Conservation (phyloP, 2,329 filamentous ascomycete genomes). For the Colletotrichum eremochloae region DNA sequence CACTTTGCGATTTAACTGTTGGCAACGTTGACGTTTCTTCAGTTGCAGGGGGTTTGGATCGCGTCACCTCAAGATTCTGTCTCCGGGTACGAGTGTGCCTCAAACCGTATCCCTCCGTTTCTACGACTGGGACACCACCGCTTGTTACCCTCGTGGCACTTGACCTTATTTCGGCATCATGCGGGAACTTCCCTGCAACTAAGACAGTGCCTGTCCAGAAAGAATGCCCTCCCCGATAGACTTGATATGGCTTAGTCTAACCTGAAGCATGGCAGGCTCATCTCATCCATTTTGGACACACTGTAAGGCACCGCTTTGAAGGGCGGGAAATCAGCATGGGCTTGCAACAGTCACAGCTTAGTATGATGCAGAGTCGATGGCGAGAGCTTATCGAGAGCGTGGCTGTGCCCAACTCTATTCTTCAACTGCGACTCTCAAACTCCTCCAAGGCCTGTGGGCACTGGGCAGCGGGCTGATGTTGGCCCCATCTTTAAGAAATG, state of each 20-base stretch:
- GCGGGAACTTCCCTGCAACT: slow-evolving; percentile 22
- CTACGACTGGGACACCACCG: slow-evolving; percentile 11
- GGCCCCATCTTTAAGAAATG: slow-evolving; percentile 16
- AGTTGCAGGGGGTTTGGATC: background rate
- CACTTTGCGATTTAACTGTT: slow-evolving; percentile 4
- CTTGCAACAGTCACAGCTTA: slow-evolving; percentile 9
- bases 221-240: slow-evolving; percentile 20
- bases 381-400: slow-evolving; percentile 14
- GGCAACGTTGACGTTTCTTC: background rate
- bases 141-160: slow-evolving; percentile 2
- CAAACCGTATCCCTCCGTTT: slow-evolving; percentile 13
- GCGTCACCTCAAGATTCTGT: background rate
- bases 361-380: slow-evolving; percentile 7
- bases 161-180: slow-evolving; percentile 9
- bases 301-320: slow-evolving; percentile 20
- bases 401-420: slow-evolving; percentile 14
- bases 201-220: slow-evolving; percentile 9
- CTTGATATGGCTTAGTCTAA: slow-evolving; percentile 14
- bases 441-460: slow-evolving; percentile 6
- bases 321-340: background rate
- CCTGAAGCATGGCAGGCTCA: slow-evolving; percentile 34
- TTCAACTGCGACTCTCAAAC: slow-evolving; percentile 5
- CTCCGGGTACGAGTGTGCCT: background rate
- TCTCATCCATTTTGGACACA: slow-evolving; percentile 28
- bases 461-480: slow-evolving; percentile 21